Base-by-base conservation (phyloP, 164 flowering plant genomes). In the Brasenia schreberi region DNA sequence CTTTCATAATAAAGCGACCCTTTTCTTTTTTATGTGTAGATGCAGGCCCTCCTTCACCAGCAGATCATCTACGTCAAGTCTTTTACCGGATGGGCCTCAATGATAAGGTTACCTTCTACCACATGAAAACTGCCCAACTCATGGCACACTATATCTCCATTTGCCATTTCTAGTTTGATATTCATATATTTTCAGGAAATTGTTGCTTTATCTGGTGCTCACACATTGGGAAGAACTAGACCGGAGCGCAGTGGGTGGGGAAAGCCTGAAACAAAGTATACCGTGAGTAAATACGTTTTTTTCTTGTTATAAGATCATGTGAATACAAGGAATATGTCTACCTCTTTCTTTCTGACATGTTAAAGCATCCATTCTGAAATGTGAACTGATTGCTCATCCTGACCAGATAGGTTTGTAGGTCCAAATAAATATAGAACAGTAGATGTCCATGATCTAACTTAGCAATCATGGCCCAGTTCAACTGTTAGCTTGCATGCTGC, bases 201-300 rank as follows among this genome's bases (percentile, higher is more conserved):
- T 67, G 99, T 95, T 77, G 99, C 92, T 52, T 78, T 95, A 69
- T 95, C 99, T 74, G 99, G 99, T 73, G 99, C 99, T 27, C 99
- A 95, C 74, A 95, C 97, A 3, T 72, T 95, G 65, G 99, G 99
- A 65, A 84, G 99, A 78, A 80, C 99, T 52, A 87, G 97, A 76
- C 97, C 97, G 64, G 97, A 95, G 5, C 96, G 99, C 59, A 95
- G 99, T 80, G 99, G 99, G 64, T 92, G 96, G 97, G 99, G 99
- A 70, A 91, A 91, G 79, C 94, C 96, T 62, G 96, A 83, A 75
- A 88, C 99, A 6, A 92, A 88, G 75, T 92, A 95, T 66, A 95
- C 99, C 80, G 99, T 95, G 87, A 62, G 75, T 67, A 17, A 33
- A 67, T 67, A 56, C 63, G 19, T 16, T 53, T 16, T 19, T 18